A percentile compares a stretch with the other conserved stretches of the same genome.
phyloP scores from a whole-genome alignment of 257 asterid species.

The Solanum pennellii region DNA sequence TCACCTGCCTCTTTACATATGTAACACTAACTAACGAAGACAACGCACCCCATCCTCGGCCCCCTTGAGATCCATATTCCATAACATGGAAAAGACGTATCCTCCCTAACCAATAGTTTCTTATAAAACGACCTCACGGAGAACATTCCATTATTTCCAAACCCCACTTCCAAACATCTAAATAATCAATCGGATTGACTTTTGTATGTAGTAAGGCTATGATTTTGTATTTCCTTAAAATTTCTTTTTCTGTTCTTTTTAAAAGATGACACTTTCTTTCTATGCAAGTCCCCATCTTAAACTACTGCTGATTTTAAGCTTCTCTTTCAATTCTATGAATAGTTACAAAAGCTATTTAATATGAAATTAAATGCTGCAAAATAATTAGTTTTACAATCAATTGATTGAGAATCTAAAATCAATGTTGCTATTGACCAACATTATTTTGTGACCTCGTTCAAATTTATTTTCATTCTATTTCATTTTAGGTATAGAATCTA shows the following conservation, averaged over 20 bases:
- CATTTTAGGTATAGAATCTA: not conserved
- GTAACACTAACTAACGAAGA: not conserved
- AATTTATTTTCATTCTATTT: not conserved
- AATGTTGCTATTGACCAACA: not conserved
- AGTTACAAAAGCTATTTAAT: not conserved
- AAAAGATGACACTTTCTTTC: not conserved
- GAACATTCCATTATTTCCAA: not conserved
- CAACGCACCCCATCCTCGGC: not conserved
- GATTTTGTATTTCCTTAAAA: not conserved
- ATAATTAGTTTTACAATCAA: not conserved
- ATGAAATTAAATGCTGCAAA: not conserved
- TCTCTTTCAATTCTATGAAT: not conserved
- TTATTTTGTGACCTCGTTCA: not conserved
- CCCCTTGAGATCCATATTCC: not conserved
- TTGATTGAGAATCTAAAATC: not conserved
- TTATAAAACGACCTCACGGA: not conserved
- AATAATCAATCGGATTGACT: not conserved
- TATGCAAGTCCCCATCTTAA: not conserved
- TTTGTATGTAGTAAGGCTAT: not conserved
- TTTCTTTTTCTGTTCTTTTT: not conserved
- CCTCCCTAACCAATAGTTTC: not conserved
- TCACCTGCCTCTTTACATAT: not conserved
- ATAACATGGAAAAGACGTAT: not conserved
- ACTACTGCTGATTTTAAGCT: not conserved
- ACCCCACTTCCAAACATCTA: not conserved